A percentile compares a stretch with the other conserved stretches of the same genome.
Conservation (phyloP, 129 eudicot genomes). For the Ambrosia artemisiifolia region DNA sequence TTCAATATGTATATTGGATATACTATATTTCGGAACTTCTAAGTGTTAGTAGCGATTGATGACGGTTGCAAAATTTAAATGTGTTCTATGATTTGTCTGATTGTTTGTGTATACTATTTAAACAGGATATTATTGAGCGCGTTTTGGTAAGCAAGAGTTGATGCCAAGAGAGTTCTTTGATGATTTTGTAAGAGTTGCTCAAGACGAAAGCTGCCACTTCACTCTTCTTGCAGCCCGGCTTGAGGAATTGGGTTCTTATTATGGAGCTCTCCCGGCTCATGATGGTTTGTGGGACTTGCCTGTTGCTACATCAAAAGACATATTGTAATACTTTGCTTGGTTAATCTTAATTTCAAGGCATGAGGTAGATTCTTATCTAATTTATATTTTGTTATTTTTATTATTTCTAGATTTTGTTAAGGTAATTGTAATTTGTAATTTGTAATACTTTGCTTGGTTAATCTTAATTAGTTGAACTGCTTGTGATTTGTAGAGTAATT, state of each 20-base stretch:
- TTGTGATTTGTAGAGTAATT: background rate
- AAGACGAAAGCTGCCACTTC: constrained; percentile 97
- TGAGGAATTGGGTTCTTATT: constrained; percentile 79
- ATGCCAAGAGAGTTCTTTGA: constrained; percentile 94
- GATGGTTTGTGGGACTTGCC: constrained; percentile 99
- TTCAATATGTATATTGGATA: too few species aligned
- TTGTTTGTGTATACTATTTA: background rate
- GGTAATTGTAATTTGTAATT: background rate
- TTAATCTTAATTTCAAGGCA: background rate
- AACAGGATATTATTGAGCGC: constrained; percentile 76
- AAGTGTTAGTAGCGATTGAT: constrained; percentile 18
- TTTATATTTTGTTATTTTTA: background rate
- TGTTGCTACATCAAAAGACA: constrained; percentile 77
- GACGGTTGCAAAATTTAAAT: background rate
- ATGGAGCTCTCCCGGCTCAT: constrained; percentile 94
- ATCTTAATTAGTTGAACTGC: background rate
- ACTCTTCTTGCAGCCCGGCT: constrained; percentile 84
- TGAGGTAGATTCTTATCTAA: constrained; percentile 26
- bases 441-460: background rate
- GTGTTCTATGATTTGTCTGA: background rate
- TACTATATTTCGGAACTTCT: background rate
- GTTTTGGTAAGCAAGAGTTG: constrained; percentile 84
- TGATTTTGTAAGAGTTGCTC: constrained; percentile 94
- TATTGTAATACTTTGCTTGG: constrained; percentile 70
- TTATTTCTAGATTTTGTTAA: constrained; percentile 6